Conservation (phyloP, 805 yeast genomes). For the Myxozyma vanderwaltii region DNA sequence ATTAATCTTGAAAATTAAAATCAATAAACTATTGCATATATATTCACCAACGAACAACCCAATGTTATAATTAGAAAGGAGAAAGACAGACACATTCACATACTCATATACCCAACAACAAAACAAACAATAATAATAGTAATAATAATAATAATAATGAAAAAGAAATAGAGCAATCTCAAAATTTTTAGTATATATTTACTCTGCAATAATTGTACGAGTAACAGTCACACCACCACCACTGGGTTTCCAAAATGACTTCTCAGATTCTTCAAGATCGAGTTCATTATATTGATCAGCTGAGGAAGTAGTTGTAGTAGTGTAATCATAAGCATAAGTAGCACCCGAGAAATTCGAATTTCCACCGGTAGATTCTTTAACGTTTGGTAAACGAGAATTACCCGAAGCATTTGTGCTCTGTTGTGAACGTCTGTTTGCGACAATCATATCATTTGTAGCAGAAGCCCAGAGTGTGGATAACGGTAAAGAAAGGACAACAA, state of each 20-base stretch:
- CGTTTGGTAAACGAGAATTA: neutral
- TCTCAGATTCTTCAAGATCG: conserved; percentile 27
- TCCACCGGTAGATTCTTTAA: conserved; percentile 7
- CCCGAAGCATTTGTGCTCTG: conserved; percentile 1
- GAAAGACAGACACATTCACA: no score
- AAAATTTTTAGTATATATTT: neutral
- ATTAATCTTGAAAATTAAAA: no score
- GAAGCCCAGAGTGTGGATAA: conserved; percentile 88
- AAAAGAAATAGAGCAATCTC: neutral
- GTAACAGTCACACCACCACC: conserved; percentile 23
- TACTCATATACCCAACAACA: neutral
- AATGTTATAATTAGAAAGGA: no score
- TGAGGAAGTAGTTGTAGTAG: conserved; percentile 1
- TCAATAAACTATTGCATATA: no score
- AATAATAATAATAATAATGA: neutral
- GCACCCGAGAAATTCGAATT: conserved; percentile 5
- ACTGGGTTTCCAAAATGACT: neutral
- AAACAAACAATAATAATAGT: neutral
- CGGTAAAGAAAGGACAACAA: conserved; percentile 75
- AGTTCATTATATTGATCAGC: neutral
- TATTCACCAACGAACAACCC: no score
- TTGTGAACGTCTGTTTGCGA: conserved; percentile 22
- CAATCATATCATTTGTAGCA: conserved; percentile 50
- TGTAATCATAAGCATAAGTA: conserved; percentile 5
- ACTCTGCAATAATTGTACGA: conserved; percentile 28